These are phyloP conservation scores for Colletotrichum gigasporum DNA, from an alignment of 2,329 filamentous ascomycete genomes.

Conservation along the genomic window DNA sequence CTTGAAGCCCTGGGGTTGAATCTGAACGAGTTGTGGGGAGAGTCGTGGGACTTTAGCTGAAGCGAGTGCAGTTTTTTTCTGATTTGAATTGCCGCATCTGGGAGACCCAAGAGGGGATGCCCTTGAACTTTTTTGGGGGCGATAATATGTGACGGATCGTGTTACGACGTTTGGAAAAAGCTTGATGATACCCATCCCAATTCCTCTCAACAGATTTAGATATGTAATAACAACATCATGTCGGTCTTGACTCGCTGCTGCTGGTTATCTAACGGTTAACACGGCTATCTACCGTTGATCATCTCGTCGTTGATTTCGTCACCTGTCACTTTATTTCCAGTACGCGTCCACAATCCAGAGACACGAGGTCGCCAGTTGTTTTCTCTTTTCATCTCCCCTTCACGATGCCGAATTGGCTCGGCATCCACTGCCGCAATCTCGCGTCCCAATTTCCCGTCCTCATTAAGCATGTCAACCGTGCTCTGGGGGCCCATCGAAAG, in stretches of 20 bases:
- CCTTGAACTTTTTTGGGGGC: conserved; percentile 2
- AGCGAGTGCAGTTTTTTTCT: conserved; percentile 1
- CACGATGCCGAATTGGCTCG: not conserved
- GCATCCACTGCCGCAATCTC: conserved; percentile 7
- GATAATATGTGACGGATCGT: not conserved
- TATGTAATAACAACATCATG: conserved; percentile 9
- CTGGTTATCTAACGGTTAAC: not conserved
- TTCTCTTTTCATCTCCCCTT: not conserved
- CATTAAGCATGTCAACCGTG: not conserved
- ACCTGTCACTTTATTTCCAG: not conserved
- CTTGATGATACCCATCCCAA: conserved; percentile 29
- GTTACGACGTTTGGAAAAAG: conserved; percentile 25
- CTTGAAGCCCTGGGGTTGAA: conserved; percentile 63
- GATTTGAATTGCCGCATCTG: not conserved
- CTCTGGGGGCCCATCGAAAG: not conserved
- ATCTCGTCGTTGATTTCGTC: not conserved
- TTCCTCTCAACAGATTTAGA: conserved; percentile 15
- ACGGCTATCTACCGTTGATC: too few species aligned
- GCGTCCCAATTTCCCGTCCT: not conserved
- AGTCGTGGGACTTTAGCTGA: conserved; percentile 55
- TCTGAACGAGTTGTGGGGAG: conserved; percentile 65
- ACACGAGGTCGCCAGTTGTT: not conserved
- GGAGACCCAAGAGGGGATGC: not conserved
- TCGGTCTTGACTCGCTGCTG: conserved; percentile 17
- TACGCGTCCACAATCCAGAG: too few species aligned